A percentile compares a stretch with the other conserved stretches of the same genome.
These are phyloP conservation scores for Trametes punicea DNA, from an alignment of 768 basidiomycete species.

Conservation along the genomic window DNA sequence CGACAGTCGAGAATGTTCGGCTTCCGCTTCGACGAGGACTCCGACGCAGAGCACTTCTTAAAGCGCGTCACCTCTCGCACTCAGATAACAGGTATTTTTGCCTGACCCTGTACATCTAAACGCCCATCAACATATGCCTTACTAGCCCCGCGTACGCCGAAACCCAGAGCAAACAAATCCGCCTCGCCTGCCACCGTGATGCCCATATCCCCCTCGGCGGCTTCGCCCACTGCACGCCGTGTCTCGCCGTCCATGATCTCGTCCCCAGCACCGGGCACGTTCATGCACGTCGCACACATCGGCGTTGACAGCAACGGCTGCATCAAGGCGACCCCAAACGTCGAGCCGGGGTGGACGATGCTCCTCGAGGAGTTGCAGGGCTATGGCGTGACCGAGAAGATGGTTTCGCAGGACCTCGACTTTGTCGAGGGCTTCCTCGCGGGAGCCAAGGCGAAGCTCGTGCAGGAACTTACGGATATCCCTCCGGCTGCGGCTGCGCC, in stretches of 20 bases:
- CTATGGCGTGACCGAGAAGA: constrained; percentile 33
- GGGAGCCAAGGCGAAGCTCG: constrained; percentile 24
- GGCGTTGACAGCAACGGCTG: constrained; percentile 50
- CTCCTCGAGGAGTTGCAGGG: constrained; percentile 37
- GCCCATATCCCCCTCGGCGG: too few species aligned
- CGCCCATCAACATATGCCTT: neutral
- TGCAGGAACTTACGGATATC: constrained; percentile 17
- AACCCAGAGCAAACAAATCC: neutral
- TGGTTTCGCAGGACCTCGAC: constrained; percentile 31
- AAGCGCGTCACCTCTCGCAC: constrained; percentile 56
- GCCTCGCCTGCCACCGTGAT: neutral
- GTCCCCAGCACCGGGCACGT: constrained; percentile 54
- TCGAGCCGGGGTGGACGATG: constrained; percentile 53
- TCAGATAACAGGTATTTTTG: constrained; percentile 39
- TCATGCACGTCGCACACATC: constrained; percentile 65
- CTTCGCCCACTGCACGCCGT: constrained; percentile 2
- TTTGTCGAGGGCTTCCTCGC: constrained; percentile 34
- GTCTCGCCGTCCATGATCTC: constrained; percentile 50
- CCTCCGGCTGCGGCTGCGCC: neutral
- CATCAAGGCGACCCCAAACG: constrained; percentile 51
- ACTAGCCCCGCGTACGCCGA: constrained; percentile 12
- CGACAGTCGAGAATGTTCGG: constrained; percentile 45
- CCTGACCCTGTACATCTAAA: constrained; percentile 1
- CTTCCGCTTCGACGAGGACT: constrained; percentile 57
- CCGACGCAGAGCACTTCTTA: constrained; percentile 55